These are phyloP conservation scores for Pseudomonodictys pantanalensis DNA, from an alignment of 495 filamentous ascomycete genomes.

Conservation along the genomic window DNA sequence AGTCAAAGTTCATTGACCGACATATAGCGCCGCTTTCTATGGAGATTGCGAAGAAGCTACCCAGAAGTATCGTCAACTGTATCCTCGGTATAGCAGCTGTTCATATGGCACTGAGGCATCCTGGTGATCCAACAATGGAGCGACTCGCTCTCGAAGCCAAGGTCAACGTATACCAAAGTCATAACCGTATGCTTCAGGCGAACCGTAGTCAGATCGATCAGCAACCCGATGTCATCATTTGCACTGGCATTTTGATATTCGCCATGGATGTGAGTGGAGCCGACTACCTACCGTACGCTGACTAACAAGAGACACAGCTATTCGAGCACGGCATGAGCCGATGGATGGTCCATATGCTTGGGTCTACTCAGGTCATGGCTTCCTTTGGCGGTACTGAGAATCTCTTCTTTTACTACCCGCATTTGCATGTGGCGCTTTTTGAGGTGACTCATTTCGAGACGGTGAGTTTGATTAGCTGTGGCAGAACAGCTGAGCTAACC, in stretches of 20 bases:
- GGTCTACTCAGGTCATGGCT: conserved; percentile 17
- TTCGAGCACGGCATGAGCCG: conserved; percentile 20
- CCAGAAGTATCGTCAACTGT: conserved; percentile 17
- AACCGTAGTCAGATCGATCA: conserved; percentile 5
- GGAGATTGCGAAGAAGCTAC: conserved; percentile 1
- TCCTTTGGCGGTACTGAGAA: conserved; percentile 26
- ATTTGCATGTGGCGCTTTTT: conserved; percentile 13
- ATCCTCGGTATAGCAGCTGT: conserved; percentile 20
- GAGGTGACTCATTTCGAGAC: conserved; percentile 20
- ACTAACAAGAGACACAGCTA: conserved; percentile 6
- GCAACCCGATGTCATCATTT: conserved; percentile 17
- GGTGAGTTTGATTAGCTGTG: neutral
- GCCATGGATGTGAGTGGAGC: conserved; percentile 24
- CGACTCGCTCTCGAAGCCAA: conserved; percentile 22
- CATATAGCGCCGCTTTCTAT: conserved; percentile 14
- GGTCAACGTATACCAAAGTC: conserved; percentile 18
- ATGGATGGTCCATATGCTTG: conserved; percentile 24
- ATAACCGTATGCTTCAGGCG: conserved; percentile 14
- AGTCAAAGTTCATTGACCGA: conserved; percentile 11
- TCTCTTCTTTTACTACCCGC: conserved; percentile 21
- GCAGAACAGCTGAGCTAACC: neutral
- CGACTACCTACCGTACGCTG: neutral
- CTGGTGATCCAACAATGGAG: conserved; percentile 7
- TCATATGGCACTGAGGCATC: conserved; percentile 25
- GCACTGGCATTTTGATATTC: conserved; percentile 8